These are phyloP conservation scores for Aspergillus quadrilineatus DNA, from an alignment of 2,329 filamentous ascomycete genomes.

Conservation along the genomic window DNA sequence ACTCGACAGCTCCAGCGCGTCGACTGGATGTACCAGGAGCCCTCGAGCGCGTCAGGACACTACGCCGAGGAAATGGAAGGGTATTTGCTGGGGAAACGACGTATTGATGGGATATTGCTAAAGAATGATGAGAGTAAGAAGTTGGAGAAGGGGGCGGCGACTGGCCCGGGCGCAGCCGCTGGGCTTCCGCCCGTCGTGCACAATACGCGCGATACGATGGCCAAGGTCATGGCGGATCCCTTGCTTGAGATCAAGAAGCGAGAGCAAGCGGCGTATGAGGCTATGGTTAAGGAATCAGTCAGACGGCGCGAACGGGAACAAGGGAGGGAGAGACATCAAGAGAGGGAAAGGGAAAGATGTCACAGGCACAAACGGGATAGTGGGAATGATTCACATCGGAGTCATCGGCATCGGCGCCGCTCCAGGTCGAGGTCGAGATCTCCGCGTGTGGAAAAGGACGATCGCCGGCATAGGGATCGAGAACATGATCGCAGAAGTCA, in stretches of 20 bases:
- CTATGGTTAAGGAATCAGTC: constrained; percentile 47
- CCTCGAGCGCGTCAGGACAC: constrained; percentile 71
- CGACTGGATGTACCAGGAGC: constrained; percentile 97
- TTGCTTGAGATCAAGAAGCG: constrained; percentile 90
- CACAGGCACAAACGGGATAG: constrained; percentile 24
- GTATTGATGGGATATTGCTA: constrained; percentile 77
- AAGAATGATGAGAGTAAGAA: constrained; percentile 79
- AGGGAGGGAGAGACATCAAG: constrained; percentile 11
- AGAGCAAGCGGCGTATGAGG: constrained; percentile 76
- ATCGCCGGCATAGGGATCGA: constrained; percentile 18
- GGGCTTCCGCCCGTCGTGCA: constrained; percentile 39
- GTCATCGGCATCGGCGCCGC: constrained; percentile 23
- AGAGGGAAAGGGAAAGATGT: constrained; percentile 22
- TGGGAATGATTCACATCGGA: constrained; percentile 27
- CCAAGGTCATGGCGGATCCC: constrained; percentile 88
- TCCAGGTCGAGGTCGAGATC: constrained; percentile 17
- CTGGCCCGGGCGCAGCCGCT: constrained; percentile 16
- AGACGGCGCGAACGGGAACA: constrained; percentile 27
- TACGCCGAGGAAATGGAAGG: constrained; percentile 82
- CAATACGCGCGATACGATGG: constrained; percentile 76
- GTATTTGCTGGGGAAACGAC: constrained; percentile 86
- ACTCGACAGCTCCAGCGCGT: constrained; percentile 77
- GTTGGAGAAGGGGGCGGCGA: constrained; percentile 66
- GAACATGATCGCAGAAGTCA: constrained; percentile 19
- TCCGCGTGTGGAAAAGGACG: constrained; percentile 21